Percentiles rank a stretch among this genome's conserved stretches.
Conservation (phyloP, 352 stramenopile species). For the Globisporangium sylvaticum region DNA sequence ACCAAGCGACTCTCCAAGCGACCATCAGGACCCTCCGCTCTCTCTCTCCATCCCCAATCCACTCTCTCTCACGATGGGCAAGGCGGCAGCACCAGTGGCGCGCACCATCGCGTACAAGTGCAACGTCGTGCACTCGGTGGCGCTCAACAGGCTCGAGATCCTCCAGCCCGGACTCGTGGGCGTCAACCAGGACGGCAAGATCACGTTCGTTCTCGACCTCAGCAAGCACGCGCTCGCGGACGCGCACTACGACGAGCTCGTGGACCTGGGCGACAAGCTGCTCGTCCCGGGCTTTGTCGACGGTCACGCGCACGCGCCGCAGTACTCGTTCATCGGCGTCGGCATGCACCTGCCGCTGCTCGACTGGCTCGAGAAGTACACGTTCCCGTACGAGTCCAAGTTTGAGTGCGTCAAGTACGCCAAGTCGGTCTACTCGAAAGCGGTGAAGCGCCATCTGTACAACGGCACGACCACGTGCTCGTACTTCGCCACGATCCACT, state of each 20-base stretch:
- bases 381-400: conserved; percentile 91
- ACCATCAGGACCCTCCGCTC: neutral
- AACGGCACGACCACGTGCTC: conserved; percentile 92
- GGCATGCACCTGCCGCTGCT: conserved; percentile 92
- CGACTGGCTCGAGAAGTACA: conserved; percentile 93
- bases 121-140: conserved; percentile 73
- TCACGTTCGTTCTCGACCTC: conserved; percentile 48
- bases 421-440: conserved; percentile 80
- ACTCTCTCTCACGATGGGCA: conserved; percentile 5
- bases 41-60: neutral
- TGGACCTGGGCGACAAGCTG: conserved; percentile 72
- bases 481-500: conserved; percentile 93
- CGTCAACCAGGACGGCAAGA: conserved; percentile 37
- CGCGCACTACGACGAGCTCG: conserved; percentile 42
- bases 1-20: neutral
- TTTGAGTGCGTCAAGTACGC: conserved; percentile 68
- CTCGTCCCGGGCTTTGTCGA: conserved; percentile 93
- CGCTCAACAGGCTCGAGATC: conserved; percentile 52
- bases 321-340: conserved; percentile 92
- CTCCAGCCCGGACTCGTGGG: conserved; percentile 64
- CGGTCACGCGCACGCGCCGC: conserved; percentile 91
- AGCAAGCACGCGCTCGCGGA: conserved; percentile 11
- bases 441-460: conserved; percentile 81
- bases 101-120: conserved; percentile 66
- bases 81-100: neutral